Percentiles rank a stretch among this genome's conserved stretches.
Evolutionary conservation across 768 basidiomycete species (phyloP).

Genomic region (Rhodotorula toruloides): DNA sequence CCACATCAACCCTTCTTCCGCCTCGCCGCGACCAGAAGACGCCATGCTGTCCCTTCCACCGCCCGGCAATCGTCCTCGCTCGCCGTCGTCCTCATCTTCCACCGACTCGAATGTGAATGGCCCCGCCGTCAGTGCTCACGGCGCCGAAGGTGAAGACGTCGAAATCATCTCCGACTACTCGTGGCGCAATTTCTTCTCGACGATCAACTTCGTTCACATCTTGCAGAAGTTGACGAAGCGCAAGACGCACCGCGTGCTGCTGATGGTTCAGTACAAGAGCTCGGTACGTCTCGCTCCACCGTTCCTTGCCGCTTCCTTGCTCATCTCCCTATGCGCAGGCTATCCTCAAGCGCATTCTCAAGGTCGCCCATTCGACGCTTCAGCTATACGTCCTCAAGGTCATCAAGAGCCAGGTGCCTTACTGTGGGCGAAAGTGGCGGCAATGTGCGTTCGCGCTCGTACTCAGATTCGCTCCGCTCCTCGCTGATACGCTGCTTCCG

Average conservation of each 20-base stretch:
- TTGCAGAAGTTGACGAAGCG: conserved; percentile 97
- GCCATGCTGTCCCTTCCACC: conserved; percentile 57
- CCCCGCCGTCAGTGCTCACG: not conserved
- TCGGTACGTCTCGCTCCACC: conserved; percentile 58
- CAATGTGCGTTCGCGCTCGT: conserved; percentile 62
- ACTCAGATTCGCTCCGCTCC: not conserved
- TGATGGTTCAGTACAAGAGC: conserved; percentile 96
- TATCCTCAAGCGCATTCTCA: conserved; percentile 86
- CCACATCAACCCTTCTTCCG: conserved; percentile 62
- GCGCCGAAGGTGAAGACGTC: conserved; percentile 57
- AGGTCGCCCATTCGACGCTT: conserved; percentile 87
- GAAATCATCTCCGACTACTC: conserved; percentile 91
- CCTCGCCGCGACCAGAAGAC: conserved; percentile 60
- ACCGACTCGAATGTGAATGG: not conserved
- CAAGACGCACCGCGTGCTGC: conserved; percentile 86
- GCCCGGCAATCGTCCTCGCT: conserved; percentile 42
- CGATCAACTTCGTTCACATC: conserved; percentile 94
- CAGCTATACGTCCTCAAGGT: conserved; percentile 92
- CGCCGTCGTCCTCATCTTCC: conserved; percentile 1
- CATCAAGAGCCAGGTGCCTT: conserved; percentile 98
- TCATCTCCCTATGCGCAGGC: conserved; percentile 54
- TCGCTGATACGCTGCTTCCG: not conserved
- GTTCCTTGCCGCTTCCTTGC: not conserved
- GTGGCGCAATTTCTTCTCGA: conserved; percentile 95
- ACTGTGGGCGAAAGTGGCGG: conserved; percentile 95